Evolutionary conservation across 108 stramenopile species (phyloP), one percentile per base, ranked within the genome.

Genomic region (Fragilaria radians): DNA sequence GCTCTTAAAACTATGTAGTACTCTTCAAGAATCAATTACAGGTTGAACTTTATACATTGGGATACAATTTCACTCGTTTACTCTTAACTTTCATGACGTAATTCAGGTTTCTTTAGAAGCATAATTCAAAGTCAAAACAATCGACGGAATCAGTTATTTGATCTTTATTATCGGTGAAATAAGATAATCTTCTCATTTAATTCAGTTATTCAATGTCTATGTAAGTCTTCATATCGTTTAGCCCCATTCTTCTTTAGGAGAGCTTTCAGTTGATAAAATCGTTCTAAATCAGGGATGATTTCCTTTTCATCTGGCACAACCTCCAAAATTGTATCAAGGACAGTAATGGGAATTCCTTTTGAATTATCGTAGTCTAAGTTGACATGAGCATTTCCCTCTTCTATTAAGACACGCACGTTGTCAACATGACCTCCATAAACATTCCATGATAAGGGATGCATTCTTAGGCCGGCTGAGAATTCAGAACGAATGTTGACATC

Each of bases 381-480:
- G n/a, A 77, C 61, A 63, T 86, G 73, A 1, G 90, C 90, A 7
- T 42, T 7, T 5, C 90, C 90, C 61, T 74, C 5, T 55, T 82
- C 54, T 33, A 91, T 54, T 32, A 91, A 64, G 27, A 91, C 23
- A 23, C 59, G 52, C 19, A 81, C 70, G 57, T 81, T 88, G 0
- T 83, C 81, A 28, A 78, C 59, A 60, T 87, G 76, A 2, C 86
- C 86, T 32, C 80, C 87, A 54, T 81, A 91, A 1, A 81, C 70
- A 57, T 78, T 81, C 90, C 90, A 91, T 58, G 77, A 79, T 7
- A 91, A 52, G 0, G 90, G 90, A 65, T 87, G 85, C 90, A 91
- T 91, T 28, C 90, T 70, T 19, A 87, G 60, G 36, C 86, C 90
- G 11, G 27, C 47, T 3, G 22, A 17, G 48, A 28, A 48, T 9